Evolutionary conservation across 495 filamentous ascomycete species (phyloP), one percentile per base, ranked within the genome.

Genomic region (Aspergillus baeticus): DNA sequence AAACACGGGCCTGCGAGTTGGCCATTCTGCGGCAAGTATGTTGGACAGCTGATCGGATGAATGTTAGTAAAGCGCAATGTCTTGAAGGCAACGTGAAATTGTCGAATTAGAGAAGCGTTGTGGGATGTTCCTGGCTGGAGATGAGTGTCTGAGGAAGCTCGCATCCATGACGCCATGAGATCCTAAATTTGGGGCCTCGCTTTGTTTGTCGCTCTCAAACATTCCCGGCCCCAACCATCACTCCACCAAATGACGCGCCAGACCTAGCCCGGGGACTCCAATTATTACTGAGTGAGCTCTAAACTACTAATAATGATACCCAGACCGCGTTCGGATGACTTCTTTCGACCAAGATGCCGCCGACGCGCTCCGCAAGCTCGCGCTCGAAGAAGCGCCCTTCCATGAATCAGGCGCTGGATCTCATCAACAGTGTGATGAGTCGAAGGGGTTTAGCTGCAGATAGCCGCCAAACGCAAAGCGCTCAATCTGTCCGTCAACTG

Each of bases 1-100:
- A 63, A 13, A 72, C 54, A 21, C 70, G 71, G 17, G 68, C 56
- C 34, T 60, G 21, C 10, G 60, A 49, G 10, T 58, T 56, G 21
- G 66, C 64, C 15, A 64, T 34, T 17, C 11, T 44, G 41, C 59
- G 66, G 26, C 26, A 29, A 29, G 8, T 29, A 71, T 73, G 21
- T 26, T 69, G 49, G 13, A n/a, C 13, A 17, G 29, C 11, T 10
- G 8, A 2, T 33, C 33, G 10, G 6, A 55, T 44, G 17, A 17
- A 35, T 10, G 17, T 33, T n/a, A n/a, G n/a, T n/a, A n/a, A n/a
- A n/a, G n/a, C n/a, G n/a, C n/a, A n/a, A n/a, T n/a, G n/a, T n/a
- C n/a, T n/a, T n/a, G n/a, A n/a, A n/a, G n/a, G n/a, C n/a, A n/a
- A n/a, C n/a, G n/a, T n/a, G n/a, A 21, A 42, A 34, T 17, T 53